Evolutionary conservation across 768 basidiomycete genomes (phyloP).

Genomic region (Naganishia vaughanmartiniae): DNA sequence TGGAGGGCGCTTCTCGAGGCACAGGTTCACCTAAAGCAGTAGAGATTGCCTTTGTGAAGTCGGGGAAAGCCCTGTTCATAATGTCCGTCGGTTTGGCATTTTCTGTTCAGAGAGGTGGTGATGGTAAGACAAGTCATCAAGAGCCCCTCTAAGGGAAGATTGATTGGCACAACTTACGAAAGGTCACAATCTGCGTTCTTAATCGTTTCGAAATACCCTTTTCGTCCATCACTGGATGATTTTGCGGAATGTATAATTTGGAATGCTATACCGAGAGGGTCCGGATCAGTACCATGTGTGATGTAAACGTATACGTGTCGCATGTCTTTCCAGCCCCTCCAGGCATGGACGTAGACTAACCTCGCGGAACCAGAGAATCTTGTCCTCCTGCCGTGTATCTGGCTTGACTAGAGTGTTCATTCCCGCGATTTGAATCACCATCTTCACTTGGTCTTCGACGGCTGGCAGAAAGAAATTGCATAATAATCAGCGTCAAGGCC

Average conservation of each 20-base stretch:
- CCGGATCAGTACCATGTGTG: not conserved
- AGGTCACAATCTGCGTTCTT: conserved; percentile 61
- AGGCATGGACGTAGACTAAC: conserved; percentile 52
- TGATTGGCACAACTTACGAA: conserved; percentile 56
- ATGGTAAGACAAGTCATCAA: not conserved
- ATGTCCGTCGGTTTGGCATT: conserved; percentile 22
- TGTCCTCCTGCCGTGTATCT: conserved; percentile 57
- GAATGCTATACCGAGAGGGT: conserved; percentile 60
- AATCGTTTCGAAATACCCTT: conserved; percentile 61
- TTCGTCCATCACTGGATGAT: conserved; percentile 56
- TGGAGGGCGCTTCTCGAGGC: not conserved
- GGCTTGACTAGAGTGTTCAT: conserved; percentile 52
- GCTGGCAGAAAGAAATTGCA: conserved; percentile 38
- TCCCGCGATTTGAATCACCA: conserved; percentile 76
- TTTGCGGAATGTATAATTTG: conserved; percentile 65
- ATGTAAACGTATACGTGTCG: not conserved
- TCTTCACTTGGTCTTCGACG: conserved; percentile 65
- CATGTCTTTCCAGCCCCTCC: not conserved
- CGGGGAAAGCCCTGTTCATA: conserved; percentile 8
- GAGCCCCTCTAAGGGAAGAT: not conserved
- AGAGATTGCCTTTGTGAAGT: not conserved
- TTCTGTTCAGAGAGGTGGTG: not conserved
- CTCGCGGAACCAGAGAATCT: conserved; percentile 70
- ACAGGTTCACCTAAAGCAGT: not conserved
- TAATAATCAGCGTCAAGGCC: not conserved